phyloP scores from a whole-genome alignment of 805 yeast species.

The Wickerhamiella vanderwaltii region DNA sequence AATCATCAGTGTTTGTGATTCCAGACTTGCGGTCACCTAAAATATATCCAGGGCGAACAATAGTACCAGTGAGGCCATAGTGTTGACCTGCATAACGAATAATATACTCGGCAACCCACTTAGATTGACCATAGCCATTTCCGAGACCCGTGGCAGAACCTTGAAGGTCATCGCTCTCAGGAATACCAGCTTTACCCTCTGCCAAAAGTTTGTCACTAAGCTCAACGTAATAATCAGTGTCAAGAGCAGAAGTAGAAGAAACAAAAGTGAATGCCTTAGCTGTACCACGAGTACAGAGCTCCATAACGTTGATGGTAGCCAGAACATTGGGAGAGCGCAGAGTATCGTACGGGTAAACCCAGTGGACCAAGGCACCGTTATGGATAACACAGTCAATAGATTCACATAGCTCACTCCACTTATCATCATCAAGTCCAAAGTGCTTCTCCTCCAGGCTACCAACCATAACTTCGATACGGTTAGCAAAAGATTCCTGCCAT shows the following conservation, averaged over 20 bases:
- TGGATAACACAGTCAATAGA: constrained; percentile 75
- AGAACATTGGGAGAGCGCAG: constrained; percentile 88
- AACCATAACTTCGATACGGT: constrained; percentile 54
- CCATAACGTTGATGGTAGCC: constrained; percentile 73
- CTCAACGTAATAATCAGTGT: constrained; percentile 65
- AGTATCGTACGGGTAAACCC: constrained; percentile 92
- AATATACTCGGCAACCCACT: constrained; percentile 92
- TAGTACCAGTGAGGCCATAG: constrained; percentile 70
- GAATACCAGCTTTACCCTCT: constrained; percentile 58
- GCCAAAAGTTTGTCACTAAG: constrained; percentile 59
- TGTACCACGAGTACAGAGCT: constrained; percentile 63
- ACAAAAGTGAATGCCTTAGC: constrained; percentile 83
- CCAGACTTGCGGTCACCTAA: constrained; percentile 80
- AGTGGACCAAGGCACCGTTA: constrained; percentile 96
- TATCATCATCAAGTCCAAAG: constrained; percentile 50
- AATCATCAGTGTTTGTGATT: constrained; percentile 91
- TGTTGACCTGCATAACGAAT: constrained; percentile 76
- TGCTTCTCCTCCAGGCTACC: constrained; percentile 69
- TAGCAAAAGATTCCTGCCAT: constrained; percentile 52
- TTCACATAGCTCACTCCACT: constrained; percentile 48
- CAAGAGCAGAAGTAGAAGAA: constrained; percentile 89
- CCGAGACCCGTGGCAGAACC: constrained; percentile 78
- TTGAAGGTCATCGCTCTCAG: constrained; percentile 68
- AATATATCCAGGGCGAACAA: constrained; percentile 92
- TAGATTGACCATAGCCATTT: constrained; percentile 93